These are phyloP conservation scores for Corymbia calophylla DNA, from an alignment of 441 rosid genomes.

Conservation along the genomic window DNA sequence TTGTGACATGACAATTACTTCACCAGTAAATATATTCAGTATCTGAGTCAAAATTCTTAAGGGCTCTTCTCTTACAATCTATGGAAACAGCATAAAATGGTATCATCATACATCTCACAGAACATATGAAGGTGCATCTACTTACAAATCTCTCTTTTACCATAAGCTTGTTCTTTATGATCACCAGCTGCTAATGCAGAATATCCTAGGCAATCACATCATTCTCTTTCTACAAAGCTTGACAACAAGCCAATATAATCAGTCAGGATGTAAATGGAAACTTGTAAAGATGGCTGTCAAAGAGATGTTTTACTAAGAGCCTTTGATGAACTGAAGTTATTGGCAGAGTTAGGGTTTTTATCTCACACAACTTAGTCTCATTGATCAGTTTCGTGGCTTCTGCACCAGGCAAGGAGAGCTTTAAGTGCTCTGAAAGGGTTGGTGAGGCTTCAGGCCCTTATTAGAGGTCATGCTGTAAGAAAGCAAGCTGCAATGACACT, in stretches of 20 bases:
- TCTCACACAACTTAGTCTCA: neutral
- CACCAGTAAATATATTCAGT: neutral
- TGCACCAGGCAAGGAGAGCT: slow-evolving; percentile 4
- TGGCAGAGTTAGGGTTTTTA: neutral
- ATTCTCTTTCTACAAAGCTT: neutral
- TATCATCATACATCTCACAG: neutral
- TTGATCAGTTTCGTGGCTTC: slow-evolving; percentile 1
- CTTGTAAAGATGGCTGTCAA: neutral
- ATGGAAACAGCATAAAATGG: neutral
- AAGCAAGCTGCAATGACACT: neutral
- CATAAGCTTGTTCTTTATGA: neutral
- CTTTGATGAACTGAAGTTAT: neutral
- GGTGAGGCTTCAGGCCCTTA: slow-evolving; percentile 2
- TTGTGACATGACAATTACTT: neutral
- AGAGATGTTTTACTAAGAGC: neutral
- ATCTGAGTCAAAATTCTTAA: neutral
- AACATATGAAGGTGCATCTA: neutral
- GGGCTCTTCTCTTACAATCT: neutral
- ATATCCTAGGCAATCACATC: neutral
- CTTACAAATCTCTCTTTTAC: neutral
- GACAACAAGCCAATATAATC: neutral
- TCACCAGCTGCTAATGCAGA: neutral
- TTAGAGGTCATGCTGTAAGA: neutral
- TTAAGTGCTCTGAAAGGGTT: neutral
- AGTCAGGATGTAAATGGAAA: neutral